Percentiles rank a stretch among this genome's conserved stretches.
phyloP scores from a whole-genome alignment of 306 rosid genomes.

The Malus sieversii region DNA sequence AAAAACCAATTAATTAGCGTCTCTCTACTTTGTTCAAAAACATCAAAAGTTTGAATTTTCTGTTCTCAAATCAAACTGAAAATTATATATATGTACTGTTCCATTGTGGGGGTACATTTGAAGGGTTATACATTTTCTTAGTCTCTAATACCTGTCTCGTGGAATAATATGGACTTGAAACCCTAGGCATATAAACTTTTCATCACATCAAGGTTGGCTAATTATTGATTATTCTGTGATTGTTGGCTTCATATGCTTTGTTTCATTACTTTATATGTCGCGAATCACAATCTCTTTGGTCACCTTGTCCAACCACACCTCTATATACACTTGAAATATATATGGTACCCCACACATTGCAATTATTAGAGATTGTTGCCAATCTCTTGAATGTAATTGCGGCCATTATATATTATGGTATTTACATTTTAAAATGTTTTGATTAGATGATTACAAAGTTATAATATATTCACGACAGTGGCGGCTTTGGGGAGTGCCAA shows the following conservation, averaged over 20 bases:
- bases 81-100: background rate
- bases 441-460: background rate
- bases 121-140: too few species aligned
- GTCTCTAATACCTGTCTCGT: background rate
- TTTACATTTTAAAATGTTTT: too few species aligned
- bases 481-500: too few species aligned
- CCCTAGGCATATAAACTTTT: background rate
- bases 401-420: background rate
- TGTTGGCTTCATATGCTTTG: background rate
- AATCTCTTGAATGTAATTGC: background rate
- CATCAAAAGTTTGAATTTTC: background rate
- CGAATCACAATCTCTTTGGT: background rate
- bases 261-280: background rate
- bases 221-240: background rate
- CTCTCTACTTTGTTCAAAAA: background rate
- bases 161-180: background rate
- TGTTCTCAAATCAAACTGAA: too few species aligned
- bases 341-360: background rate
- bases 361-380: conserved; percentile 5
- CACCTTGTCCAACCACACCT: background rate
- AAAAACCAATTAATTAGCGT: background rate
- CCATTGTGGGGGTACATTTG: background rate
- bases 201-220: background rate
- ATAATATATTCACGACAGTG: too few species aligned
- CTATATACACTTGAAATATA: background rate